Evolutionary conservation across 352 stramenopile genomes (phyloP).

Genomic region (Pythium vanterpoolii): DNA sequence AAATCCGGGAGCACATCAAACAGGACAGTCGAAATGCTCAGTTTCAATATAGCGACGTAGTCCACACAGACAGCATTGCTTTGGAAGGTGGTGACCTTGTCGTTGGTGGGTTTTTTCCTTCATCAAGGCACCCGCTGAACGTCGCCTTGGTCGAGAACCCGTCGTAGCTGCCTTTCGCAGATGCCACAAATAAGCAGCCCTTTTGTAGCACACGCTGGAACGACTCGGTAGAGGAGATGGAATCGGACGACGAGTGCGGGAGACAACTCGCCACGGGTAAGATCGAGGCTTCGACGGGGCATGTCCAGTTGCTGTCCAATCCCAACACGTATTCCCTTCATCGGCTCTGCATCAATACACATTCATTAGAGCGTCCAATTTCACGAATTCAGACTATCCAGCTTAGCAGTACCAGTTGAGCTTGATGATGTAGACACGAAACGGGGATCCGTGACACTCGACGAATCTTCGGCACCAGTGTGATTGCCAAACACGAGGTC

Average conservation of each 20-base stretch:
- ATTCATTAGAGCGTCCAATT: background rate
- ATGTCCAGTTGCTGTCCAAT: constrained; percentile 22
- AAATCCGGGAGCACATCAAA: constrained; percentile 23
- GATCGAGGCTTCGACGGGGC: constrained; percentile 24
- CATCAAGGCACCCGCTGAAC: constrained; percentile 27
- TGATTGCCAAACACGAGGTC: constrained; percentile 32
- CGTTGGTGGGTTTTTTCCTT: constrained; percentile 25
- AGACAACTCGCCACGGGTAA: constrained; percentile 27
- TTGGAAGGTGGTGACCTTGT: constrained; percentile 20
- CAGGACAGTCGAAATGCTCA: constrained; percentile 13
- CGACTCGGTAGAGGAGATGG: constrained; percentile 26
- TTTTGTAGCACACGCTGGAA: constrained; percentile 30
- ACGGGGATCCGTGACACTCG: constrained; percentile 24
- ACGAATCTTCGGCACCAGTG: constrained; percentile 22
- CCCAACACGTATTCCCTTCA: constrained; percentile 22
- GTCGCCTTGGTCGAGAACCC: constrained; percentile 24
- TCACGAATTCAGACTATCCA: background rate
- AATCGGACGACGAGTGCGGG: constrained; percentile 28
- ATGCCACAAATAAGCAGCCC: constrained; percentile 17
- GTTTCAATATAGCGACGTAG: constrained; percentile 21
- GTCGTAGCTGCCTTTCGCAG: constrained; percentile 27
- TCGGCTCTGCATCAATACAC: constrained; percentile 7
- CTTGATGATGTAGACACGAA: constrained; percentile 28
- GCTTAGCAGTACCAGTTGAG: constrained; percentile 22
- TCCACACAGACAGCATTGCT: constrained; percentile 26